Evolutionary conservation across 345 rosid genomes (phyloP).

Genomic region (Hypericum perforatum): DNA sequence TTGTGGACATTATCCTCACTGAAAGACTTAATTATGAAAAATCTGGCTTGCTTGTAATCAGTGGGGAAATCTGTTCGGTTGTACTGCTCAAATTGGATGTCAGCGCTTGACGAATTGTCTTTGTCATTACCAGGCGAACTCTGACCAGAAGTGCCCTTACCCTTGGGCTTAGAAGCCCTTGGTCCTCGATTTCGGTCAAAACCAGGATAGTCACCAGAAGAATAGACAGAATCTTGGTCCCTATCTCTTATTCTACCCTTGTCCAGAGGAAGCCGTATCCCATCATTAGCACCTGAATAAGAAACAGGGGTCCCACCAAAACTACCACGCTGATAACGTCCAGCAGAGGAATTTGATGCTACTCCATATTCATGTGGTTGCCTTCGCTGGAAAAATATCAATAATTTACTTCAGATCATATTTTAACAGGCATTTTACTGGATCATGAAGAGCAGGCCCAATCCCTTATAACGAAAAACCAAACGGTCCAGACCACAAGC

Average conservation of each 20-base stretch:
- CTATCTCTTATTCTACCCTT: conserved; percentile 47
- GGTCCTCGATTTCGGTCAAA: conserved; percentile 55
- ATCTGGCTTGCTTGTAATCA: conserved; percentile 49
- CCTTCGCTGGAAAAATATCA: conserved; percentile 28
- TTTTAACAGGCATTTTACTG: too few species aligned
- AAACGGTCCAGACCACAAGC: too few species aligned
- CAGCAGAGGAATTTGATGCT: conserved; percentile 35
- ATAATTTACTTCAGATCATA: background rate
- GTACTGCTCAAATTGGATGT: conserved; percentile 11
- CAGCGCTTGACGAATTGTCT: conserved; percentile 24
- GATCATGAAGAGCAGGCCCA: too few species aligned
- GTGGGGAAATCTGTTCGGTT: conserved; percentile 42
- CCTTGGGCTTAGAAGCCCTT: conserved; percentile 45
- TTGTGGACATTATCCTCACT: conserved; percentile 77
- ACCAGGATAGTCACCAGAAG: conserved; percentile 38
- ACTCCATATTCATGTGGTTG: conserved; percentile 35
- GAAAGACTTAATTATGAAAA: conserved; percentile 64
- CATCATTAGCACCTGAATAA: conserved; percentile 32
- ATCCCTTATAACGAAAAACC: too few species aligned
- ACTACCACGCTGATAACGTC: conserved; percentile 31
- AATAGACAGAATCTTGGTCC: conserved; percentile 31
- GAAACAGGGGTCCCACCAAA: conserved; percentile 20
- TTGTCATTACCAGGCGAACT: conserved; percentile 26
- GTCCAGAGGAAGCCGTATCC: conserved; percentile 30
- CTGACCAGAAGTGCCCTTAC: conserved; percentile 28